Evolutionary conservation across 1,284 basidiomycete genomes (phyloP).

Genomic region (Porphyrellus sp.): DNA sequence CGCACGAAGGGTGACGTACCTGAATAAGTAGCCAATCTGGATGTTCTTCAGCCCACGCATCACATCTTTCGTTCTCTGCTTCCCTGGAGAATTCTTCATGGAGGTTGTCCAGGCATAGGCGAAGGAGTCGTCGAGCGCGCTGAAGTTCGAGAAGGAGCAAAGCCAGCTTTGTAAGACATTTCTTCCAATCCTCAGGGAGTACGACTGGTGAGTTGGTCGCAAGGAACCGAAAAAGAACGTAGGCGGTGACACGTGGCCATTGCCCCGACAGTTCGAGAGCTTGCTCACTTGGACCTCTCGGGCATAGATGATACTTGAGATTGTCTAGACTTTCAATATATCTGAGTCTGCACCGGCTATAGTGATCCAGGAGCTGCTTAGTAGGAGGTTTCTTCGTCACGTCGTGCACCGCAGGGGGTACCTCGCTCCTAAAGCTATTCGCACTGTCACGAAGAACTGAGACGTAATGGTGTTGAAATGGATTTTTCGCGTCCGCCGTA

Average conservation of each 20-base stretch:
- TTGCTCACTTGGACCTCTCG: constrained; percentile 14
- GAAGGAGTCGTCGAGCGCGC: neutral
- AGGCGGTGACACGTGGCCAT: constrained; percentile 26
- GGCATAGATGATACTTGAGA: constrained; percentile 15
- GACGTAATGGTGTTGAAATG: constrained; percentile 17
- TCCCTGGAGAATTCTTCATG: neutral
- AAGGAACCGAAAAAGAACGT: neutral
- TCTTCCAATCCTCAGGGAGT: neutral
- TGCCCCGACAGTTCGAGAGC: constrained; percentile 20
- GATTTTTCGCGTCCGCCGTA: neutral
- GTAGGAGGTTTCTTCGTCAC: neutral
- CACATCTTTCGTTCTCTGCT: neutral
- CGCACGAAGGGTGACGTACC: constrained; percentile 22
- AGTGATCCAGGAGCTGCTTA: neutral
- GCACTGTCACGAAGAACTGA: neutral
- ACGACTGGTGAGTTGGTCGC: neutral
- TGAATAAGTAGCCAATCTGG: constrained; percentile 43
- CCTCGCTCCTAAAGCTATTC: neutral
- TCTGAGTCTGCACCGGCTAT: neutral
- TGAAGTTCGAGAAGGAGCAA: neutral
- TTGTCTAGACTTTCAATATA: neutral
- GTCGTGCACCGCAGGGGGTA: neutral
- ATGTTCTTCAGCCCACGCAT: neutral
- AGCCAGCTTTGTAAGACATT: neutral
- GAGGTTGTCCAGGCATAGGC: neutral